Conservation (phyloP, 2,329 filamentous ascomycete genomes). For the Pseudocercospora pini-densiflorae region DNA sequence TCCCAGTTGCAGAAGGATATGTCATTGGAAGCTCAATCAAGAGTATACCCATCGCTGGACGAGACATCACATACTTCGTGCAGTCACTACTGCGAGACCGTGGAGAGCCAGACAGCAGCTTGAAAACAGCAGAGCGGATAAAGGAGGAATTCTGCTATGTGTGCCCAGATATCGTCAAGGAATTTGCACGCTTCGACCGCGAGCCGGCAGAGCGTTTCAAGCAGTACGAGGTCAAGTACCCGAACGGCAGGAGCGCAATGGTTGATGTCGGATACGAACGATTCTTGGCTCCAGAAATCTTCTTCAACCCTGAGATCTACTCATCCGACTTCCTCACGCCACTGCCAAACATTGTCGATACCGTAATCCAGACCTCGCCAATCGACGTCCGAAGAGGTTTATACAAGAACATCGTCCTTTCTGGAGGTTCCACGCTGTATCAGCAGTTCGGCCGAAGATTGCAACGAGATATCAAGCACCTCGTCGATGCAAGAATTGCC, state of each 20-base stretch:
- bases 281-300: constrained; percentile 97
- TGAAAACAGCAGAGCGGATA: constrained; percentile 97
- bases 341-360: constrained; percentile 90
- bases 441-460: constrained; percentile 96
- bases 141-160: constrained; percentile 99
- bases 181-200: constrained; percentile 91
- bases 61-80: constrained; percentile 99
- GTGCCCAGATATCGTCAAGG: constrained; percentile 98
- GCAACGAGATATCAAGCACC: constrained; percentile 94
- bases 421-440: constrained; percentile 95
- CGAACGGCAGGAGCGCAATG: constrained; percentile 79
- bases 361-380: constrained; percentile 94
- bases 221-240: constrained; percentile 84
- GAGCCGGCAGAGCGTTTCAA: constrained; percentile 84
- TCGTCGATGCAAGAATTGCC: constrained; percentile 90
- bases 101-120: constrained; percentile 92
- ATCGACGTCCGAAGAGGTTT: constrained; percentile 96
- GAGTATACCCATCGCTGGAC: constrained; percentile 95
- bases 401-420: constrained; percentile 99
- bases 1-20: constrained; percentile 97
- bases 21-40: constrained; percentile 99
- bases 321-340: constrained; percentile 98
- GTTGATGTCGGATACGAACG: constrained; percentile 98
- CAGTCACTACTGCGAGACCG: constrained; percentile 94
- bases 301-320: constrained; percentile 99